Percentiles rank a stretch among this genome's conserved stretches.
phyloP scores from a whole-genome alignment of 352 stramenopile species.

The Phytophthora foliorum region DNA sequence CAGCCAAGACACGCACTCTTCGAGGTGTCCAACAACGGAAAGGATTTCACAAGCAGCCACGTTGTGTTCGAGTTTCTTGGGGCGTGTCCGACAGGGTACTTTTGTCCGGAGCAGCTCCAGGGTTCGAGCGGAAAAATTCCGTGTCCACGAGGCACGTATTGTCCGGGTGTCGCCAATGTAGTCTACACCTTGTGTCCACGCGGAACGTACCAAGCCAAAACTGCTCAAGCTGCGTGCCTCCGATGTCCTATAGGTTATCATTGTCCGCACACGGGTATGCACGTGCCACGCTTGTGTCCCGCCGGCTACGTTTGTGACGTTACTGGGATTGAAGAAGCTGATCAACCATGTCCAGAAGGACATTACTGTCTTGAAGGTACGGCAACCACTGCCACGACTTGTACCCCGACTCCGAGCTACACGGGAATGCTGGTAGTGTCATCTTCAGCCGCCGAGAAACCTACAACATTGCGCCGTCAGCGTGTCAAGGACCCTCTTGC shows the following conservation, averaged over 20 bases:
- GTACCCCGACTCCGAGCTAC: slow-evolving; percentile 48
- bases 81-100: slow-evolving; percentile 89
- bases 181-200: slow-evolving; percentile 96
- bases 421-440: slow-evolving; percentile 57
- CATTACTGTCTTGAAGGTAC: slow-evolving; percentile 97
- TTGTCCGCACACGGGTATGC: slow-evolving; percentile 94
- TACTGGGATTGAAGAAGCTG: slow-evolving; percentile 90
- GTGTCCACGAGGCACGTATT: slow-evolving; percentile 86
- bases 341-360: slow-evolving; percentile 95
- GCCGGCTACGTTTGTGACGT: slow-evolving; percentile 96
- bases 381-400: slow-evolving; percentile 94
- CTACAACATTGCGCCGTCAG: slow-evolving; percentile 53
- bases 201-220: slow-evolving; percentile 94
- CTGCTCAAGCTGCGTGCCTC: slow-evolving; percentile 85
- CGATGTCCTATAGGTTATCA: slow-evolving; percentile 96
- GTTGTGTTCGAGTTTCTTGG: slow-evolving; percentile 79
- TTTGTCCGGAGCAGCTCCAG: slow-evolving; percentile 80
- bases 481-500: slow-evolving; percentile 26
- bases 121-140: slow-evolving; percentile 45
- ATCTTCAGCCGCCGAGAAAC: slow-evolving; percentile 41
- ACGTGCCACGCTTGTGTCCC: slow-evolving; percentile 94
- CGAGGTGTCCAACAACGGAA: slow-evolving; percentile 95
- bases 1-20: slow-evolving; percentile 71
- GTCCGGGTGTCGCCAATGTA: slow-evolving; percentile 73
- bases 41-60: slow-evolving; percentile 92